Evolutionary conservation across 805 yeast species (phyloP).

Genomic region (Candida boidinii): DNA sequence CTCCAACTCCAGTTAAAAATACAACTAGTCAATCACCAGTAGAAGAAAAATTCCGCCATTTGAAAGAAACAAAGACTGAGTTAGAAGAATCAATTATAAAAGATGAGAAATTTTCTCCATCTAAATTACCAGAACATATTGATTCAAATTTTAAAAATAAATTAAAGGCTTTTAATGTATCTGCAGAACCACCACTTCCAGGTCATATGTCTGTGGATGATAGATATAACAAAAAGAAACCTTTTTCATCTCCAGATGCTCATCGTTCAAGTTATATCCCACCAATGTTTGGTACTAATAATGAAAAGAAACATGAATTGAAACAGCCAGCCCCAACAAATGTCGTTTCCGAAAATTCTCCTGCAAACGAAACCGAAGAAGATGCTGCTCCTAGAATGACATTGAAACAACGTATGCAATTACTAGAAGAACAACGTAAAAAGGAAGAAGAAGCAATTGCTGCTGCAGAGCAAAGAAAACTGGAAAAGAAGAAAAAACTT

Average conservation of each 20-base stretch:
- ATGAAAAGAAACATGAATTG: slow-evolving; percentile 10
- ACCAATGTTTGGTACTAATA: slow-evolving; percentile 18
- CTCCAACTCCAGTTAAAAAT: too few species aligned
- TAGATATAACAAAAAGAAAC: too few species aligned
- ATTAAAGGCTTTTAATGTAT: slow-evolving; percentile 44
- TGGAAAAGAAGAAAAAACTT: slow-evolving; percentile 35
- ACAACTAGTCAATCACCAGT: too few species aligned
- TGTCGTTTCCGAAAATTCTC: slow-evolving; percentile 13
- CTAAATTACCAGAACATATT: too few species aligned
- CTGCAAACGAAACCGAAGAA: slow-evolving; percentile 28
- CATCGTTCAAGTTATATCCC: slow-evolving; percentile 55
- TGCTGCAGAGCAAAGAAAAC: slow-evolving; percentile 45
- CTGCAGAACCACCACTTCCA: too few species aligned
- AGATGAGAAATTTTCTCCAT: too few species aligned
- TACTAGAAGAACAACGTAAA: slow-evolving; percentile 72
- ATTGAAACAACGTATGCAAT: slow-evolving; percentile 77
- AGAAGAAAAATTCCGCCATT: too few species aligned
- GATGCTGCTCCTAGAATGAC: slow-evolving; percentile 69
- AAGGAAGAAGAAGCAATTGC: slow-evolving; percentile 67
- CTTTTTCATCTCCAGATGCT: slow-evolving; percentile 45
- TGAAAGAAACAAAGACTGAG: too few species aligned
- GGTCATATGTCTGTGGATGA: too few species aligned
- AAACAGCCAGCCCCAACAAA: slow-evolving; percentile 12
- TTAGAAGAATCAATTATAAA: too few species aligned
- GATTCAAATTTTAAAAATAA: slow-evolving; percentile 41